Conservation (phyloP, 2,329 filamentous ascomycete species). For the Leptodontidium sp. region DNA sequence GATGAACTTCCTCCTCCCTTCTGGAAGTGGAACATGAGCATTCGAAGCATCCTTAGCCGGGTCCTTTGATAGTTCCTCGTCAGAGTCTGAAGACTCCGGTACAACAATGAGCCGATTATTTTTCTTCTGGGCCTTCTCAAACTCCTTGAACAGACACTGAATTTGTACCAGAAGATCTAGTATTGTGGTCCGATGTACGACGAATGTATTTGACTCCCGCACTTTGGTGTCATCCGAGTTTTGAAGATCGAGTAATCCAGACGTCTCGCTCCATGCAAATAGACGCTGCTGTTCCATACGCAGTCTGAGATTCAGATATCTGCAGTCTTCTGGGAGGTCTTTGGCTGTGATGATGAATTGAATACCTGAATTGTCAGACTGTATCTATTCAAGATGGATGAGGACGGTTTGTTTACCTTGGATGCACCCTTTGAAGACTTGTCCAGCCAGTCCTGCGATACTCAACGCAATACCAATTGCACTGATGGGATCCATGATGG, state of each 20-base stretch:
- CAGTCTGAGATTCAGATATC: constrained; percentile 57
- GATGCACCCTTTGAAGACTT: constrained; percentile 57
- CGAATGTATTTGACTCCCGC: constrained; percentile 57
- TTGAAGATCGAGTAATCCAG: constrained; percentile 55
- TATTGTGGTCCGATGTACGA: constrained; percentile 58
- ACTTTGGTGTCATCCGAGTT: constrained; percentile 52
- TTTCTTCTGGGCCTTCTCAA: constrained; percentile 52
- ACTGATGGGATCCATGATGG: constrained; percentile 44
- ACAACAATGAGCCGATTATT: constrained; percentile 50
- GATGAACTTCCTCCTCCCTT: constrained; percentile 53
- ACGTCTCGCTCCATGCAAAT: constrained; percentile 59
- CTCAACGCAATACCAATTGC: constrained; percentile 45
- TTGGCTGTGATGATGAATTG: constrained; percentile 58
- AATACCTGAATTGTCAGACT: constrained; percentile 48
- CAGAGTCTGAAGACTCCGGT: constrained; percentile 46
- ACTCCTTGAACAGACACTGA: constrained; percentile 57
- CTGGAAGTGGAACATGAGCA: constrained; percentile 55
- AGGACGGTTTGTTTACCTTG: constrained; percentile 46
- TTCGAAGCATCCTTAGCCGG: constrained; percentile 55
- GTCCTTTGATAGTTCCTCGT: constrained; percentile 36
- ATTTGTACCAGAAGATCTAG: constrained; percentile 58
- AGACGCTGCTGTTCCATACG: constrained; percentile 60
- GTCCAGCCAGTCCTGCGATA: constrained; percentile 55
- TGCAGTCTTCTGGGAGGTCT: constrained; percentile 57
- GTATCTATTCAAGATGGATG: neutral